Conservation (phyloP, 345 rosid genomes). For the Sisymbrium irio region DNA sequence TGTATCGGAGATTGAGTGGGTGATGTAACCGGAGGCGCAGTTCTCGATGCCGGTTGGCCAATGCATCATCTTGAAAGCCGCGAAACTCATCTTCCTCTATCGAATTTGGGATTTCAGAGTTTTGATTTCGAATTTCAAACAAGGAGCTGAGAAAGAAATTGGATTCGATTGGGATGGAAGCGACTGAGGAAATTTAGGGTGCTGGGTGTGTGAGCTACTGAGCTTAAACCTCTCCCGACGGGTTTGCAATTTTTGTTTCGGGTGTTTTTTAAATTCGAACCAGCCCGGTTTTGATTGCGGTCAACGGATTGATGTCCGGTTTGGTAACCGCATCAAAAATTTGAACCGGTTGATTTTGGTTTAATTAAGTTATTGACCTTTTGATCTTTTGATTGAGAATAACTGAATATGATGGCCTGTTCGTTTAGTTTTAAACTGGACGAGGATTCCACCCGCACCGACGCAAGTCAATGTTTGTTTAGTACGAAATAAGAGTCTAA, state of each 20-base stretch:
- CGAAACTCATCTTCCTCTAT: constrained; percentile 69
- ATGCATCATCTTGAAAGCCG: constrained; percentile 97
- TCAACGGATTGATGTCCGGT: background rate
- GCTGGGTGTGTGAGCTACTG: too few relatives aligned
- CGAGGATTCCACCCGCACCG: too few relatives aligned
- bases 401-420: too few relatives aligned
- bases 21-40: constrained; percentile 83
- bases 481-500: too few relatives aligned
- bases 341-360: too few relatives aligned
- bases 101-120: constrained; percentile 5
- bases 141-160: background rate
- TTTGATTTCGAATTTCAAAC: background rate
- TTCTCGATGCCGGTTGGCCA: constrained; percentile 84
- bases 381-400: too few relatives aligned
- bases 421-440: too few relatives aligned
- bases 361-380: too few relatives aligned
- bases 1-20: constrained; percentile 68
- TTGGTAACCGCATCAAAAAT: too few relatives aligned
- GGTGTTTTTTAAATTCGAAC: background rate
- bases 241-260: background rate
- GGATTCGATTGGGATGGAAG: background rate
- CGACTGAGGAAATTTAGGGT: background rate
- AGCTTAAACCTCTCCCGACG: background rate
- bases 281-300: background rate
- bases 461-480: too few relatives aligned